Evolutionary conservation across 2,329 filamentous ascomycete genomes (phyloP), one percentile per base, ranked within the genome.

Genomic region (Diaporthe velutina): DNA sequence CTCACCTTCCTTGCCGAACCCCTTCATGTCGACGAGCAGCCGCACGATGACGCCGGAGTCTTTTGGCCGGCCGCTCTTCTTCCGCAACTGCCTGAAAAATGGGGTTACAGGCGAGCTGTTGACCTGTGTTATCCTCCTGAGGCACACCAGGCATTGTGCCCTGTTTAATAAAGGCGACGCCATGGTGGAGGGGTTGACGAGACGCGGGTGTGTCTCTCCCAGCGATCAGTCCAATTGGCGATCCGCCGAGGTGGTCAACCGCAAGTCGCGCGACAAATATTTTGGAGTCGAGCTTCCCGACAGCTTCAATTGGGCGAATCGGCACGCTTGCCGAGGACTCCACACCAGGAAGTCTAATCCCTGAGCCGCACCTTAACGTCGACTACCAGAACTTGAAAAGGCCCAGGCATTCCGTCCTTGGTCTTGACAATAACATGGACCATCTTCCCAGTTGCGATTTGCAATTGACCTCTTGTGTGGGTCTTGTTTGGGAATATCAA

Each of bases 21-120:
- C 80, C 30, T 79, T 79, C 19, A 87, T 82, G 73, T 87, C 83
- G 71, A 82, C 76, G 12, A 87, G 80, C 75, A 87, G 80, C 33
- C 85, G 85, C 78, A 87, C 85, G 28, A 86, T 81, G 17, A 86
- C 84, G 75, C 85, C 85, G 74, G 83, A 78, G 74, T 86, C 83
- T 66, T 81, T 80, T 54, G 82, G 80, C 71, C 82, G 81, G 74
- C 81, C 79, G 64, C 81, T 83, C 76, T 82, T 82, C 79, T 81
- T 85, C 45, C 81, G 85, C 64, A 80, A 78, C 77, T 84, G 83
- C 66, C 77, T 79, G 35, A 80, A 74, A 40, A 80, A 73, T 54
- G 79, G 75, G 74, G 78, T 77, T 61, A 79, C 55, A 55, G 73
- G 70, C 22, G 73, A 73, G 73, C 73, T 78, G 72, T 54, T 74